Evolutionary conservation across 306 rosid genomes (phyloP), one percentile per base, ranked within the genome.

Genomic region (Fragaria vesca): DNA sequence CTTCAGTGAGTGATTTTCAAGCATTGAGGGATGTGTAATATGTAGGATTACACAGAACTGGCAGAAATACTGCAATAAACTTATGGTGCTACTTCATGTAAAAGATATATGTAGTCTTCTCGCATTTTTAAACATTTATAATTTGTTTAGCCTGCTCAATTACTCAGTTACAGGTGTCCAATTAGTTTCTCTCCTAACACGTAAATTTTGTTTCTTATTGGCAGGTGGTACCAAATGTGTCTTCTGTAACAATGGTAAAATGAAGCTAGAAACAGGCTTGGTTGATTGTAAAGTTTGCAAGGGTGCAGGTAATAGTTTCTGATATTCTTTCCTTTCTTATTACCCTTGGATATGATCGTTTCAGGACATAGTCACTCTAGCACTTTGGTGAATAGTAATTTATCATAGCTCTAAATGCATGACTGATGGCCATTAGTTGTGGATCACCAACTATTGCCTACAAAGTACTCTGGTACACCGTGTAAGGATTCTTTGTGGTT

Each of bases 181-280:
- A 6, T 20, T 15, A 17, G 32, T 45, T 1, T 74, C 11, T 32
- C 17, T 43, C 57, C 8, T 61, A 28, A 75, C 21, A 61, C 12
- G 38, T 61, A 7, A 65, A 43, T 46, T 71, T 72, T 36, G 69
- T 60, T 79, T 34, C 65, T 79, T 79, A 72, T 79, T 46, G 83
- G 78, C 84, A 95, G 99, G 99, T 74, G 99, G 99, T 69, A 91
- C 94, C 51, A 95, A 93, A 80, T 95, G 99, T 73, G 88, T 95
- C 30, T 95, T 95, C 78, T 95, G 99, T 73, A 80, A 81, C 76
- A 36, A 83, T 57, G 99, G 99, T 71, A 95, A 95, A 92, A 95
- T 93, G 99, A 87, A 93, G 88, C 79, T 80, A 81, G 97, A 88
- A 34, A 75, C 66, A 32, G 94, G 97, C 73, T 75, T 88, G 84